Evolutionary conservation across 371 early-diverging fungal genomes (phyloP), one percentile per base, ranked within the genome.

Genomic region (Mucor ambiguus): DNA sequence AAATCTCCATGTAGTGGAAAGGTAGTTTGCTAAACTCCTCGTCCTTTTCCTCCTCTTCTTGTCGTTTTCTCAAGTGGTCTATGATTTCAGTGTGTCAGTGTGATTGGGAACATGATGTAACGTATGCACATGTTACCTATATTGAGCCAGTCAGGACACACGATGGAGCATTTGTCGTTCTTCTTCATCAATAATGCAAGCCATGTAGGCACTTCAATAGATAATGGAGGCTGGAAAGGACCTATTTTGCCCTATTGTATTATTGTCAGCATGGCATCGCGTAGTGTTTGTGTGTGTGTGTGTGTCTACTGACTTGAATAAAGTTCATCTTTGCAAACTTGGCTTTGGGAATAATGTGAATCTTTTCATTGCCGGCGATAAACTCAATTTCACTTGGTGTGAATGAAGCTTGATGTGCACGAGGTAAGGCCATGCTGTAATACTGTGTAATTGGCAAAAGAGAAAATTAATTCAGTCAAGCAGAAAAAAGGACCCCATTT

Each of bases 381-480:
- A 93, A 95, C 71, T 96, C 94, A 56, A 95, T 86, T 78, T 96
- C 95, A 11, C 85, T 82, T 35, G 94, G 93, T 0, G 93, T 86
- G 56, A 94, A 86, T 32, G 89, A 84, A 55, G 75, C 70, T 55
- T 78, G 83, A 56, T 89, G 84, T 44, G 82, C 72, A 37, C 74
- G 75, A 6, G 88, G 87, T 66, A 89, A 71, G 52, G 90, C 89
- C 92, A 92, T 92, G 28, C 33, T 63, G n/a, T n/a, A 61, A 18
- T 8, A 8, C 3, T 22, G 22, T 22, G 11, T 0, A 44, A 43
- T 26, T 28, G 24, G 28, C 10, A 52, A 26, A 26, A 12, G 14
- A 16, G 28, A 28, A 22, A 3, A 28, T 6, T 12, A 10, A 26
- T 26, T 9, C 48, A 6, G 30, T 6, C 30, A 24, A 48, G 35